phyloP scores from a whole-genome alignment of 768 basidiomycete species.

The Boletus vermiculosoides region DNA sequence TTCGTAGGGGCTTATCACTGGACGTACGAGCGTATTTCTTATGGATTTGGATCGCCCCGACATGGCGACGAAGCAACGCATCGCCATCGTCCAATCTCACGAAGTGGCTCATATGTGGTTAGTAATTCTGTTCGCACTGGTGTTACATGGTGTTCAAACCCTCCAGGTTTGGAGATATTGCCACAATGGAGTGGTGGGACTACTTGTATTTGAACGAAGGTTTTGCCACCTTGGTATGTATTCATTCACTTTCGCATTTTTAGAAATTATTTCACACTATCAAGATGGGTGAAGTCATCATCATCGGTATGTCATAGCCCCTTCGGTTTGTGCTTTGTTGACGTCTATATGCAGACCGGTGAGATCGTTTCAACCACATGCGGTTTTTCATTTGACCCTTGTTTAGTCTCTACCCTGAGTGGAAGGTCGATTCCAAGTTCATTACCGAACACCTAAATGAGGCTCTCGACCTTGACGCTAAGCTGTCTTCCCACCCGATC shows the following conservation, averaged over 20 bases:
- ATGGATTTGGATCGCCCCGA: conserved; percentile 76
- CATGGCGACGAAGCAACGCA: conserved; percentile 71
- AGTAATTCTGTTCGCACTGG: conserved; percentile 13
- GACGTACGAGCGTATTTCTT: conserved; percentile 77
- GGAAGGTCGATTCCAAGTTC: conserved; percentile 81
- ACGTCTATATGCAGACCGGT: conserved; percentile 49
- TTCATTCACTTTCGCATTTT: background rate
- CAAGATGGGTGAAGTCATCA: conserved; percentile 86
- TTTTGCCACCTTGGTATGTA: conserved; percentile 77
- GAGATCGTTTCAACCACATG: conserved; percentile 18
- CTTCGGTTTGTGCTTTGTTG: conserved; percentile 2
- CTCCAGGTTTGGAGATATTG: conserved; percentile 83
- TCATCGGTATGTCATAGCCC: conserved; percentile 52
- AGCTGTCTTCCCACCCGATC: conserved; percentile 87
- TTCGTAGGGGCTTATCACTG: conserved; percentile 79
- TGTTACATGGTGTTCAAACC: conserved; percentile 11
- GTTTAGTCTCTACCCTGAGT: conserved; percentile 75
- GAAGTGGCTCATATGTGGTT: conserved; percentile 86
- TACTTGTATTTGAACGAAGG: conserved; percentile 84
- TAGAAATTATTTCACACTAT: conserved; percentile 2
- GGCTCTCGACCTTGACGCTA: conserved; percentile 83
- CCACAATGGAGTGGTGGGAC: conserved; percentile 94
- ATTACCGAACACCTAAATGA: conserved; percentile 71
- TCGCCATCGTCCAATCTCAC: conserved; percentile 77
- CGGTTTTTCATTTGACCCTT: conserved; percentile 1